Base-by-base conservation (phyloP, 495 filamentous ascomycete genomes). In the Hypoxylon intermedium region DNA sequence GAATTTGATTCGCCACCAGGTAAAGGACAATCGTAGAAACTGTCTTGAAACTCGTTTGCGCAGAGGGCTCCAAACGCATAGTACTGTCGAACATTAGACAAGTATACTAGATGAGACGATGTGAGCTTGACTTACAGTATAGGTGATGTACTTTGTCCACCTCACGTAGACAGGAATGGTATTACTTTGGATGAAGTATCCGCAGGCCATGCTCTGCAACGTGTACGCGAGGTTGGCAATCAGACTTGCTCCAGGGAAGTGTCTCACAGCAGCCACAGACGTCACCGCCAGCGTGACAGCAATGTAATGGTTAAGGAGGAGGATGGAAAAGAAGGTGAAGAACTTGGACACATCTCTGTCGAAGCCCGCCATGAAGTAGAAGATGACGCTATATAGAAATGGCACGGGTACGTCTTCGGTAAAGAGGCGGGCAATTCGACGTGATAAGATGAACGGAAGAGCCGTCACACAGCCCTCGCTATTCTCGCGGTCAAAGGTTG, bases 331-430 rank as follows among this genome's bases (percentile, higher is more conserved):
- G 69, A 90, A 92, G 4, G 80, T 83, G 52, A 92, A 86, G 66
- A 89, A 91, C 38, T 87, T 83, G 1, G 48, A 67, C 2, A 78
- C 82, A 11, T 83, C 75, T 1, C 77, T 68, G 28, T 87, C 81
- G 65, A 89, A 89, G 31, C 87, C 89, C 30, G 83, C 83, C 85
- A 91, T 89, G 68, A 89, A 90, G 67, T 92, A 92, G 67, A 80
- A 89, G 4, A 89, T 88, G 42, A 84, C 67, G 19, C 73, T 82
- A 50, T 86, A 92, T 3, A 89, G 60, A 18, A 91, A 72, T 0
- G 88, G 88, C 5, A 89, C 85, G 5, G 83, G 83, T 15, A 91
- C 46, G 68, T 92, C 89, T 64, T 92, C 89, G 0, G 85, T 75
- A 5, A 84, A 74, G 9, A 89, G 67, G 26, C 87, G 79, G 3